Evolutionary conservation across 305 asterid genomes (phyloP), one percentile per base, ranked within the genome.

Genomic region (Rubia balearica): DNA sequence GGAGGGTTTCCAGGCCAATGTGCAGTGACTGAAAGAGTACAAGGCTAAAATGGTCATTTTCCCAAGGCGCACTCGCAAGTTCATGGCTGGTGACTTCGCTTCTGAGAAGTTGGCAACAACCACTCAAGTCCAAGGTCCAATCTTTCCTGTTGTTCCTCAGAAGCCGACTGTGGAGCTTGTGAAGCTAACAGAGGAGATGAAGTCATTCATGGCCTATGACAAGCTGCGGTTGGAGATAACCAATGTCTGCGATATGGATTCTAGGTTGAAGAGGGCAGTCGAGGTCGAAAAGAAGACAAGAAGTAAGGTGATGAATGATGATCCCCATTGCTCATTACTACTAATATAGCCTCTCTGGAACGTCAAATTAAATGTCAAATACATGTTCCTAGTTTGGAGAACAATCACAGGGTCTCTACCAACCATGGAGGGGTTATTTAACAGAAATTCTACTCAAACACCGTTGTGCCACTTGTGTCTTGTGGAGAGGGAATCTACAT

Each of bases 221-320:
- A 91, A 89, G 90, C 88, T 91, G 61, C 95, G 97, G 6, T 11
- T 89, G 68, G 97, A 90, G 83, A 57, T 90, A 65, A 85, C 74
- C 0, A 91, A 91, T 22, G 85, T 69, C 14, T 95, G 97, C 60
- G 89, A 89, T 24, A 82, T 86, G 8, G 96, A 95, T 57, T 82
- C 78, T 48, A 86, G 96, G 76, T 88, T 85, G 70, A 89, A 89
- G 95, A 89, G 83, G 80, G 98, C 96, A 1, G 96, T 96, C 0
- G 98, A 91, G 80, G 98, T 96, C 1, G 96, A 91, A 91, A 91
- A 81, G 96, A 92, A 74, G 98, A 90, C 70, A 92, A 92, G 84
- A 91, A 91, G 73, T 89, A 86, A 77, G 24, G 66, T 61, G 59
- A 65, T 51, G 45, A 27, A 16, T 12, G 51, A 70, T 14, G 49